These are phyloP conservation scores for Pseudocercospora macadamiae DNA, from an alignment of 2,329 filamentous ascomycete species.

Conservation along the genomic window DNA sequence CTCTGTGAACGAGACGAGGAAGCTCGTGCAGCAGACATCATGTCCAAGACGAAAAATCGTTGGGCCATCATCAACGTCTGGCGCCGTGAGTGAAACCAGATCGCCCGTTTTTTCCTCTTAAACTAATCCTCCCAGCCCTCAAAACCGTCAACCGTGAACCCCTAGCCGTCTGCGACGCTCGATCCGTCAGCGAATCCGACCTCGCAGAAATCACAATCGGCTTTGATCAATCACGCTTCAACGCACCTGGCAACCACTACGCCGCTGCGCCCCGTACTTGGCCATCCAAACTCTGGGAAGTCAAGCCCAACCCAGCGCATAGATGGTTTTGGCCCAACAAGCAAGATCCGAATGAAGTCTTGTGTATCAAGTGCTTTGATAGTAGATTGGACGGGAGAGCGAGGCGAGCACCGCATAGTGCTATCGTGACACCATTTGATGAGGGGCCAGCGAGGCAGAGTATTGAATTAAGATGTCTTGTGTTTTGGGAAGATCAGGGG, in stretches of 20 bases:
- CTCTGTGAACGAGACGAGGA: not conserved
- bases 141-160: not conserved
- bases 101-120: not conserved
- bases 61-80: slow-evolving; percentile 12
- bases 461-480: not conserved
- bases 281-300: slow-evolving; percentile 1
- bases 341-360: not conserved
- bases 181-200: not conserved
- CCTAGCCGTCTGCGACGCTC: slow-evolving; percentile 5
- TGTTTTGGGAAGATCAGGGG: not conserved
- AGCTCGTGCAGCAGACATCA: not conserved
- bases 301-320: not conserved
- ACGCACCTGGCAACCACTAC: too few species aligned
- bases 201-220: not conserved
- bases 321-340: not conserved
- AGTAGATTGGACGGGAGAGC: not conserved
- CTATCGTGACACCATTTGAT: not conserved
- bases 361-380: not conserved
- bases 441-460: not conserved
- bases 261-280: too few species aligned
- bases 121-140: not conserved
- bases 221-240: not conserved
- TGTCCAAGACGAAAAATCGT: not conserved
- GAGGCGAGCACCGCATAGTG: not conserved
- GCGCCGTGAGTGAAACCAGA: not conserved